These are phyloP conservation scores for Seminavis robusta DNA, from an alignment of 108 stramenopile species.

Conservation along the genomic window DNA sequence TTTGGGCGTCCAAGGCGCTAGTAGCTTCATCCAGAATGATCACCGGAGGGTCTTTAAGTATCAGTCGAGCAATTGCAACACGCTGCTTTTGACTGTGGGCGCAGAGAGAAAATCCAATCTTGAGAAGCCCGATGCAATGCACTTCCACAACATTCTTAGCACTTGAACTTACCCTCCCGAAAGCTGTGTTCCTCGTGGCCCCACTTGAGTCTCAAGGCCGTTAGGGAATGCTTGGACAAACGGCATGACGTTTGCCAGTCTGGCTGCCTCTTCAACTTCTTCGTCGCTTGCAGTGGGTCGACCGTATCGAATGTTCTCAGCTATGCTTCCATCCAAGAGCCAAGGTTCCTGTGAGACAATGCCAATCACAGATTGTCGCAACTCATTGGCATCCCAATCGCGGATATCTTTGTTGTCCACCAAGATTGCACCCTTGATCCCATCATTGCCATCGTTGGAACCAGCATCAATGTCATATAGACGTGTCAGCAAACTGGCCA, in stretches of 20 bases:
- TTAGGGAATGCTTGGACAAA: conserved; percentile 72
- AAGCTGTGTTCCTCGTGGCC: conserved; percentile 85
- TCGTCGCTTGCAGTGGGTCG: conserved; percentile 53
- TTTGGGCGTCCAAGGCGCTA: conserved; percentile 83
- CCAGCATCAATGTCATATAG: conserved; percentile 63
- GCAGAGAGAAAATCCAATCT: too few relatives aligned
- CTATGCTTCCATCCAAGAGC: conserved; percentile 85
- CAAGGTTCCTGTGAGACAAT: conserved; percentile 92
- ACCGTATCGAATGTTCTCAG: conserved; percentile 87
- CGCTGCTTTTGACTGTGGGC: conserved; percentile 94
- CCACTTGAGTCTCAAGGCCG: conserved; percentile 86
- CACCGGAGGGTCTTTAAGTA: conserved; percentile 71
- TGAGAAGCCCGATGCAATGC: too few relatives aligned
- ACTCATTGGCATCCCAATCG: conserved; percentile 48
- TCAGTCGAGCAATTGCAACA: conserved; percentile 87
- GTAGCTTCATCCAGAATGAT: conserved; percentile 86
- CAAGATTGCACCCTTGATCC: conserved; percentile 43
- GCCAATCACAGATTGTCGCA: conserved; percentile 71
- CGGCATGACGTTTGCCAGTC: conserved; percentile 68
- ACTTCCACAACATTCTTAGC: too few relatives aligned
- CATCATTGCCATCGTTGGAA: too few relatives aligned
- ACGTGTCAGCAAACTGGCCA: conserved; percentile 73
- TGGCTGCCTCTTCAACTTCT: conserved; percentile 64
- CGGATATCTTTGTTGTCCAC: conserved; percentile 72
- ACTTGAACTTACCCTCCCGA: too few relatives aligned